Evolutionary conservation across 1,139 yeast species (phyloP), one percentile per base, ranked within the genome.

Genomic region (Taiozyma sp.): DNA sequence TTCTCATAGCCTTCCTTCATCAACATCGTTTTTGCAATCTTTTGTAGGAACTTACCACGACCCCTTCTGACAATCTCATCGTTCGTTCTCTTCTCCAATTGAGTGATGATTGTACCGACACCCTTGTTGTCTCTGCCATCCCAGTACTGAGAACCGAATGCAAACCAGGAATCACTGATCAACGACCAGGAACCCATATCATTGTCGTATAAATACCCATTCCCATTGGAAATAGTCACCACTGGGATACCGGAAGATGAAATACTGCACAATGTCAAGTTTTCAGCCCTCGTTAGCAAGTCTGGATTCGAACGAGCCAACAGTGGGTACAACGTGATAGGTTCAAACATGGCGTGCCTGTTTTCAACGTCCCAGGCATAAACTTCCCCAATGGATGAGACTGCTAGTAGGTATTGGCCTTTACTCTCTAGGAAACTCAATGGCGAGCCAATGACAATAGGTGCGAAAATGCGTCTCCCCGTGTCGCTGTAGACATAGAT

Each of bases 141-240:
- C 99, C 99, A 95, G 69, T 90, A 93, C 65, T 92, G 97, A 0
- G 98, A 91, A 0, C 98, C 98, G 70, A 91, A 89, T 0, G 97
- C 96, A 98, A 98, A 95, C 98, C 99, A 95, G 1, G 96, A 82
- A 65, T 95, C 99, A 54, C 93, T 81, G 3, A 93, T 78, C 12
- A 95, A 75, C 48, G 86, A 82, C 99, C 99, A 95, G 0, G 81
- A 71, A 36, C 79, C 80, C 82, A 95, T 78, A 49, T 79, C 82
- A 40, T 71, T 70, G 60, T 89, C 88, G 68, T 79, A 95, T 47
- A 93, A 74, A 66, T 84, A 93, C 0, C 97, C 97, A 50, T 88
- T 83, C 1, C 99, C 99, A 67, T 87, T 90, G 45, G 91, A 83
- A 46, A 93, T 73, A 0, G 98, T 89, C 4, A 91, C 76, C 22